phyloP scores from a whole-genome alignment of 2,329 filamentous ascomycete species.

The Clonostachys chloroleuca region DNA sequence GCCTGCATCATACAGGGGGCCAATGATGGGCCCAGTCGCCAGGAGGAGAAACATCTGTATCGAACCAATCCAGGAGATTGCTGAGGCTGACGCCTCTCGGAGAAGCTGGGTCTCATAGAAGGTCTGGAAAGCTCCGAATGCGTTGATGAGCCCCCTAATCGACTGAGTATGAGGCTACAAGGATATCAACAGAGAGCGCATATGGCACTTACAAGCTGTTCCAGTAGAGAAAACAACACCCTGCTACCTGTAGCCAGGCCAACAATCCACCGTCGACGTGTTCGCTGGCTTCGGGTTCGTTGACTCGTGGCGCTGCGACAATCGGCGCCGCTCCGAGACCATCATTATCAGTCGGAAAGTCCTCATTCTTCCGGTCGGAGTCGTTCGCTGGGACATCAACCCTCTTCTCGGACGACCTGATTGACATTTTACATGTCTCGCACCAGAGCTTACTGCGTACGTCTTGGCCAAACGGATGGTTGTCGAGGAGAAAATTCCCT shows the following conservation, averaged over 20 bases:
- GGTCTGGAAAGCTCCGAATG: conserved; percentile 40
- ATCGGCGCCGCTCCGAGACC: too few relatives aligned
- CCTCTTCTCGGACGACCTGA: too few relatives aligned
- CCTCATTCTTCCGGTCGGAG: too few relatives aligned
- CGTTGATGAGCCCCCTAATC: conserved; percentile 29
- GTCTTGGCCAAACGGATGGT: too few relatives aligned
- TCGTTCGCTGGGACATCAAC: too few relatives aligned
- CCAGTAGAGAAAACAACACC: background rate
- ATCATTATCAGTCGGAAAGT: too few relatives aligned
- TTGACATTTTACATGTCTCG: too few relatives aligned
- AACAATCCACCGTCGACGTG: background rate
- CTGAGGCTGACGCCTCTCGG: conserved; percentile 19
- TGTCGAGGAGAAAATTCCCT: too few relatives aligned
- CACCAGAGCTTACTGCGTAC: too few relatives aligned
- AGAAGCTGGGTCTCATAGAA: conserved; percentile 33
- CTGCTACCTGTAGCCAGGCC: conserved; percentile 1
- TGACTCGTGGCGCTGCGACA: too few relatives aligned
- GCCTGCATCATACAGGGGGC: conserved; percentile 36
- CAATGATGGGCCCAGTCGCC: conserved; percentile 30
- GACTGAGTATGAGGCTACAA: background rate
- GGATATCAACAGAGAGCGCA: background rate
- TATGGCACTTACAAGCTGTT: background rate
- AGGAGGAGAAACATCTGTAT: conserved; percentile 34
- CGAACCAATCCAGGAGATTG: conserved; percentile 40
- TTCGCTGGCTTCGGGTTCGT: background rate